These are phyloP conservation scores for Exserohilum turcica DNA, from an alignment of 2,329 filamentous ascomycete genomes.

Conservation along the genomic window DNA sequence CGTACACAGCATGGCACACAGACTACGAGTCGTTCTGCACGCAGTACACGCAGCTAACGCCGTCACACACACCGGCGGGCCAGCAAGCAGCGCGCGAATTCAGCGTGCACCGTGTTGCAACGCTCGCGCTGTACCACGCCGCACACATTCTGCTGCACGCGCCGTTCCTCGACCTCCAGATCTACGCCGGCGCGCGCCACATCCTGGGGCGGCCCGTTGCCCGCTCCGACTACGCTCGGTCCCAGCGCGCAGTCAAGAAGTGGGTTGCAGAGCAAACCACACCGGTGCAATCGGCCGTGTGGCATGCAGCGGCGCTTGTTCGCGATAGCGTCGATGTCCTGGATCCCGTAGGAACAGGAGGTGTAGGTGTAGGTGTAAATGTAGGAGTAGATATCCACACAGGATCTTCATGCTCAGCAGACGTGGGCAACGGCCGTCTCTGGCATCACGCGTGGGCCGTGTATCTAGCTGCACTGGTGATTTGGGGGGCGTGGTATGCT, in stretches of 20 bases:
- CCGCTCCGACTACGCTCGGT: conserved; percentile 57
- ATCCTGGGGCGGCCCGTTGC: conserved; percentile 63
- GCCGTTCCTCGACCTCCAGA: conserved; percentile 66
- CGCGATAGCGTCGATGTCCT: conserved; percentile 57
- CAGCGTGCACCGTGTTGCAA: conserved; percentile 55
- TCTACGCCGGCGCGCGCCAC: conserved; percentile 63
- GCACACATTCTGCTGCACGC: conserved; percentile 62
- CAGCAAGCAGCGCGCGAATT: too few species aligned
- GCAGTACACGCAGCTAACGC: too few species aligned
- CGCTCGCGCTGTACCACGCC: conserved; percentile 63
- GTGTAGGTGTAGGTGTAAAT: too few species aligned
- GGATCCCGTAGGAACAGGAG: too few species aligned
- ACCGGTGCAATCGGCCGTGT: conserved; percentile 55
- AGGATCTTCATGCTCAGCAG: conserved; percentile 25
- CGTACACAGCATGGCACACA: conserved; percentile 63
- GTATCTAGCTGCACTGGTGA: conserved; percentile 63
- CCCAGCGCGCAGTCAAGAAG: conserved; percentile 56
- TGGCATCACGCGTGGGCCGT: conserved; percentile 69
- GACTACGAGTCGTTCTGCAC: conserved; percentile 63
- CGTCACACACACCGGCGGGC: too few species aligned
- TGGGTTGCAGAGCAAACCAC: conserved; percentile 51
- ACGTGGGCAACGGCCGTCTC: conserved; percentile 57
- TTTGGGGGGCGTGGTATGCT: conserved; percentile 63
- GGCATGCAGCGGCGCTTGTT: conserved; percentile 61
- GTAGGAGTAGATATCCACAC: too few species aligned